Percentiles rank a stretch among this genome's conserved stretches.
Conservation (phyloP, 2,329 filamentous ascomycete genomes). For the Incumbomyces lentus region DNA sequence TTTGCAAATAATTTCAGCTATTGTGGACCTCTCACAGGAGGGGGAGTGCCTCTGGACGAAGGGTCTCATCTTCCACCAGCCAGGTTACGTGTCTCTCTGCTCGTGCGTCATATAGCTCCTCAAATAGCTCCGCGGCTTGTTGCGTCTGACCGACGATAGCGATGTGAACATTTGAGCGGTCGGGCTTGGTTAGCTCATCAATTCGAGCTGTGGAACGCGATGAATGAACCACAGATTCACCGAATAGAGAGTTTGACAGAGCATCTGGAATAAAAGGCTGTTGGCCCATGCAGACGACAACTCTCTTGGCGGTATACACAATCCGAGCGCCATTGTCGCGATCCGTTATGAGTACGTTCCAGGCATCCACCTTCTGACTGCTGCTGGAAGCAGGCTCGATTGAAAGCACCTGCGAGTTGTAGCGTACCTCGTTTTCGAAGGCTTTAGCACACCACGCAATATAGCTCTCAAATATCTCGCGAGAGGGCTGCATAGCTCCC, state of each 20-base stretch:
- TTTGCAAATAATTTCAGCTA: background rate
- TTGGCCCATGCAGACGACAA: slow-evolving; percentile 10
- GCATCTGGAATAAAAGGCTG: slow-evolving; percentile 9
- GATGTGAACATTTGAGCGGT: slow-evolving; percentile 3
- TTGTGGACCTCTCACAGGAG: slow-evolving; percentile 7
- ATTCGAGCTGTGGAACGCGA: slow-evolving; percentile 7
- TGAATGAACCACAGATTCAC: slow-evolving; percentile 10
- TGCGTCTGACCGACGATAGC: slow-evolving; percentile 16
- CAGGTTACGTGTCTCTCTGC: slow-evolving; percentile 11
- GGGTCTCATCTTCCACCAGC: slow-evolving; percentile 8
- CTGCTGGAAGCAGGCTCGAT: slow-evolving; percentile 7
- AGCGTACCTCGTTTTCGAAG: slow-evolving; percentile 9
- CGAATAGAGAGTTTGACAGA: slow-evolving; percentile 5
- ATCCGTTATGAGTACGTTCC: slow-evolving; percentile 12
- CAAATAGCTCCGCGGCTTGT: slow-evolving; percentile 14
- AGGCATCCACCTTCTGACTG: slow-evolving; percentile 7
- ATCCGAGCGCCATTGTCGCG: slow-evolving; percentile 8
- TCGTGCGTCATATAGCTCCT: slow-evolving; percentile 11
- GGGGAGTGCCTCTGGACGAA: background rate
- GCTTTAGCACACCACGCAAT: slow-evolving; percentile 15
- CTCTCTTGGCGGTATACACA: slow-evolving; percentile 10
- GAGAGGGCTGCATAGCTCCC: slow-evolving; percentile 9
- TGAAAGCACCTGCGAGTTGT: slow-evolving; percentile 5
- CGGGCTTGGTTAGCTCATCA: background rate
- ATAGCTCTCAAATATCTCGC: slow-evolving; percentile 14